Base-by-base conservation (phyloP, 768 basidiomycete genomes). In the Leccinum variicolor region DNA sequence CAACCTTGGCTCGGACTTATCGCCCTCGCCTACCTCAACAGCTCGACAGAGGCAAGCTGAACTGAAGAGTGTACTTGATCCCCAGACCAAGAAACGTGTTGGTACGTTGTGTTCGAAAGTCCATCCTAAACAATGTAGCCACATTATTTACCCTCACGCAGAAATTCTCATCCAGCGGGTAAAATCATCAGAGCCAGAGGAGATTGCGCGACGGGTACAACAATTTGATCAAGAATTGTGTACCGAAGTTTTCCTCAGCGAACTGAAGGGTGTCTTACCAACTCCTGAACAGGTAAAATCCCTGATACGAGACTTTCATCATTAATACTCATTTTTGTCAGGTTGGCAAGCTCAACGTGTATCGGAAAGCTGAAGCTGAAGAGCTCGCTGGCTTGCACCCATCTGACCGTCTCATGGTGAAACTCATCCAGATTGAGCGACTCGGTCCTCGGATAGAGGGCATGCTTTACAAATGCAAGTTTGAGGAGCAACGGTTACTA, bases 371-470 rank as follows among this genome's bases (percentile, higher is more conserved):
- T n/a, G 86, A 86, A 58, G 81, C 86, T 13, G 90, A 87, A 64
- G 94, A 97, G 63, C 83, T 99, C 13, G 87, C 85, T 43, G 84
- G 83, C 29, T 78, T 99, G n/a, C 95, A 98, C 73, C 87, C 90
- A 19, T 90, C 97, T 17, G 97, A 99, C 74, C 86, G 97, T 31
- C 82, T 99, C 49, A 94, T 99, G 92, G 94, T 99, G 25, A 90
- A 95, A 61, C 79, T 98, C 36, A 97, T 98, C 65, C 93, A 97
- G 71, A 94, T 98, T 26, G 85, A 96, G 45, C 87, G 93, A 34
- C 78, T 99, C 10, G 82, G 80, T 10, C 90, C 92, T 48, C 85
- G 97, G 10, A 87, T 98, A 58, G 86, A 96, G 66, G 88, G 92
- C n/a, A 98, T 99, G 97, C 78, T 97, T 33, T 98, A 94, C 70